Evolutionary conservation across 1,284 basidiomycete genomes (phyloP), one percentile per base, ranked within the genome.

Genomic region (Sanghuangporus weigelae): DNA sequence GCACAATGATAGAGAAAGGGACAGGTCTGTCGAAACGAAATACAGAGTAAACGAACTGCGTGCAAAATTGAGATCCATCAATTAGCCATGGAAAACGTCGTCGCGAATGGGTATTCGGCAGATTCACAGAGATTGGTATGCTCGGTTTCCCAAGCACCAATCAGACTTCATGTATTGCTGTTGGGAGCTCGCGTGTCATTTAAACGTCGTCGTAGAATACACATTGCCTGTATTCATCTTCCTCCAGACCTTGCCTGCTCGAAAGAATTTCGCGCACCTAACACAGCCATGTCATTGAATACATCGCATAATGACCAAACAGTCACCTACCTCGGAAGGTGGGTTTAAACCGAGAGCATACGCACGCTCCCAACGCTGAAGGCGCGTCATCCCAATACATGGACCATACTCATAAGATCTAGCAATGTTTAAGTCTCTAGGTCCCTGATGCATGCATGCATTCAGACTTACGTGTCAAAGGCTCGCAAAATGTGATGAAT

Each of bases 361-460:
- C 0, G 96, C 96, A 46, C 96, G 81, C 69, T 96, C 84, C 93
- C 94, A 98, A 39, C 96, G 82, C 67, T 95, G 86, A 26, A 97
- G 77, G 50, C 95, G 84, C 12, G 87, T 84, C 54, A 96, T 81
- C 1, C 95, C 95, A 50, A 92, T 81, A 68, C 89, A 94, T 1
- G 95, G 95, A 0, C 95, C 95, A 71, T 88, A 96, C 68, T 93
- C 86, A 63, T 88, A 87, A 0, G 87, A 86, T 69, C 89, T 90
- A 50, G 44, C 10, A 35, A 36, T 36, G 4, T 39, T 21, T 64
- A 58, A 66, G 44, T 42, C 58, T 48, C 26, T 31, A 36, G 31
- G 16, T 51, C 21, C 58, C 42, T 1, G 31, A 46, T 48, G 49
- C 60, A 57, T n/a, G n/a, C n/a, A 39, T 63, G 53, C 61, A 40